phyloP scores from a whole-genome alignment of 2,329 filamentous ascomycete species.

The Aspergillus bombycis region DNA sequence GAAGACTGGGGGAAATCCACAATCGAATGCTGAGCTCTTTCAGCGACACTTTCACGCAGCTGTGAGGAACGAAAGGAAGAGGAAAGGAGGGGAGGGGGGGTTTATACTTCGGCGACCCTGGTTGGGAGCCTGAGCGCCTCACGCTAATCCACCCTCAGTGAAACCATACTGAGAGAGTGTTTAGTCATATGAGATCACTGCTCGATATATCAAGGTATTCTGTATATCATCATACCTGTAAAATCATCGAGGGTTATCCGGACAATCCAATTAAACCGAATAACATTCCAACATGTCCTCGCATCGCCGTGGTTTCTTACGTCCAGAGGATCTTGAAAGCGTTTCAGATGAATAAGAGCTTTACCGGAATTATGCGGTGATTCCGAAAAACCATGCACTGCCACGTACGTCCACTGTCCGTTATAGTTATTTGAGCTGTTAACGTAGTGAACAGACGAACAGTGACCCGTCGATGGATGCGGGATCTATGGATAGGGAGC shows the following conservation, averaged over 20 bases:
- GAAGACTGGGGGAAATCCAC: too few species aligned
- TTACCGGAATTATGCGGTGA: neutral
- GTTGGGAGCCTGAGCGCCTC: neutral
- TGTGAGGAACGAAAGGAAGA: too few species aligned
- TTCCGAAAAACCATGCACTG: slow-evolving; percentile 1
- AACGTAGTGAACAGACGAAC: neutral
- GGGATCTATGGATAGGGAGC: neutral
- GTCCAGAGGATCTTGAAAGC: neutral
- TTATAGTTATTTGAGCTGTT: neutral
- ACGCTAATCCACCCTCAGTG: neutral
- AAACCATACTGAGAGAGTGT: too few species aligned
- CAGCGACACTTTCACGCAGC: too few species aligned
- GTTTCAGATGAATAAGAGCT: neutral
- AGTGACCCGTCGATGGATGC: neutral
- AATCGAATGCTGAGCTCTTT: too few species aligned
- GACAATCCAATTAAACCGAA: neutral
- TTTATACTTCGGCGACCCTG: neutral
- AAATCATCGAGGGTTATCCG: neutral
- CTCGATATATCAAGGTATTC: neutral
- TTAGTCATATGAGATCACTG: too few species aligned
- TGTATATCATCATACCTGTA: neutral
- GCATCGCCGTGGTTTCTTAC: neutral
- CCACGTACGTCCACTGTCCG: neutral
- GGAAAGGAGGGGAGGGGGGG: too few species aligned
- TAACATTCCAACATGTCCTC: neutral